These are phyloP conservation scores for Aspergillus amoenus DNA, from an alignment of 2,329 filamentous ascomycete genomes.

Conservation along the genomic window DNA sequence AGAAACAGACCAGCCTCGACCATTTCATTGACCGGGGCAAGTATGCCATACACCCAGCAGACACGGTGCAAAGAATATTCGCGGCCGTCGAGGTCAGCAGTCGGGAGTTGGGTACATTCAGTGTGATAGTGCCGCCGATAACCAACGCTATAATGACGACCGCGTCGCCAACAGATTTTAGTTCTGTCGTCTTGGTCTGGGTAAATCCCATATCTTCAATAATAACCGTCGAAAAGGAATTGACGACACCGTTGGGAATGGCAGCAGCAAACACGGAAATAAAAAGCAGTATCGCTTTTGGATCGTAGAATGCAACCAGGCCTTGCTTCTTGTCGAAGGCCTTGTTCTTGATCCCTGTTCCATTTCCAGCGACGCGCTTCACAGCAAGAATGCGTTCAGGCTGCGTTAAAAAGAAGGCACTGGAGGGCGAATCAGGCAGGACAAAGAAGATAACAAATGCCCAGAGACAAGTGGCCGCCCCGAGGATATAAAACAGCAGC, in stretches of 20 bases:
- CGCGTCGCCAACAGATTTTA: background rate
- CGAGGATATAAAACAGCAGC: conserved; percentile 13
- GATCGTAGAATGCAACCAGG: conserved; percentile 6
- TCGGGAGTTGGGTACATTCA: conserved; percentile 3
- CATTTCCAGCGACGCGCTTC: conserved; percentile 9
- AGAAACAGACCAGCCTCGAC: conserved; percentile 37
- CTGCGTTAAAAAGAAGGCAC: conserved; percentile 8
- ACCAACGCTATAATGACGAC: background rate
- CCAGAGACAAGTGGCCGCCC: conserved; percentile 11
- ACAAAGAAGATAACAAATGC: conserved; percentile 9
- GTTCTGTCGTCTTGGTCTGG: conserved; percentile 32
- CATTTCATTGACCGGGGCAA: conserved; percentile 34
- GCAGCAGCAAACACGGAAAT: conserved; percentile 24
- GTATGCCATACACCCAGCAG: conserved; percentile 36
- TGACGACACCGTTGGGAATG: conserved; percentile 36
- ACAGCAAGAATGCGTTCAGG: conserved; percentile 5
- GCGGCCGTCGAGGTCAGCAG: conserved; percentile 31
- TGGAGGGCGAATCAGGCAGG: conserved; percentile 5
- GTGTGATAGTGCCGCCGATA: background rate
- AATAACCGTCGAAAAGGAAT: conserved; percentile 39
- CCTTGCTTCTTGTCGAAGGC: conserved; percentile 1
- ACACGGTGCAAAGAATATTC: conserved; percentile 36
- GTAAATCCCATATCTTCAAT: conserved; percentile 36
- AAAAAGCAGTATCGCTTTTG: conserved; percentile 14
- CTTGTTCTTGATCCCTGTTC: conserved; percentile 11